Conservation (phyloP, 306 rosid genomes). For the Cucurbita ficifolia region DNA sequence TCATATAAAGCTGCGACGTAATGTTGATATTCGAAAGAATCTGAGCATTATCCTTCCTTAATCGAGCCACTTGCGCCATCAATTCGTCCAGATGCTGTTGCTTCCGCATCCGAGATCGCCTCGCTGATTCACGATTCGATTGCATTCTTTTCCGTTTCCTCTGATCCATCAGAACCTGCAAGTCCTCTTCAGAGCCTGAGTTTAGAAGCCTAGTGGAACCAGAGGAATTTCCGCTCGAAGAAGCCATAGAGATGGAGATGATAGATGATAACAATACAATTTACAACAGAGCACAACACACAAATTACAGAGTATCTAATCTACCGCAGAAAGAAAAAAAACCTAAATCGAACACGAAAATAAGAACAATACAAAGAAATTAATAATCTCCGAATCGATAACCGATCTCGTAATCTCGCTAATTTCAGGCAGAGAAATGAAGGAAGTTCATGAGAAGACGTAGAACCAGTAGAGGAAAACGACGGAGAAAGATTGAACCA, state of each 20-base stretch:
- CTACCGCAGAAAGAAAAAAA: neutral
- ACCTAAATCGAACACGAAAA: neutral
- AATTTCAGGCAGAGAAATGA: neutral
- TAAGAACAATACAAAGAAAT: neutral
- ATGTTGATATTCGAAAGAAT: slow-evolving; percentile 28
- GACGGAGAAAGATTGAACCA: slow-evolving; percentile 90
- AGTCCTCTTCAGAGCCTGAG: slow-evolving; percentile 48
- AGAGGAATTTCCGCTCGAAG: slow-evolving; percentile 59
- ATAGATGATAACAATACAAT: neutral
- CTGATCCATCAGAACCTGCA: slow-evolving; percentile 42
- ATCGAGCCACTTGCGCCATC: slow-evolving; percentile 15
- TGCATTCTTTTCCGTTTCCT: slow-evolving; percentile 65
- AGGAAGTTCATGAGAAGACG: slow-evolving; percentile 46
- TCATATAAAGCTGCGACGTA: slow-evolving; percentile 32
- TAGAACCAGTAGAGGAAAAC: slow-evolving; percentile 91
- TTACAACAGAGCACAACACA: slow-evolving; percentile 11
- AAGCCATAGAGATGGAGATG: slow-evolving; percentile 32
- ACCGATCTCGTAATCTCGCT: neutral
- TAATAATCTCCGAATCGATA: neutral
- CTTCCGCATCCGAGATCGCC: slow-evolving; percentile 58
- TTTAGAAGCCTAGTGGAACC: slow-evolving; percentile 23
- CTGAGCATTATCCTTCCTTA: slow-evolving; percentile 33
- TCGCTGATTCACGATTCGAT: slow-evolving; percentile 79
- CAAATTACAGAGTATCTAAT: slow-evolving; percentile 1
- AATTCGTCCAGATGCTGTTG: slow-evolving; percentile 70